These are phyloP conservation scores for Hypoxylon intermedium DNA, from an alignment of 495 filamentous ascomycete species.

Conservation along the genomic window DNA sequence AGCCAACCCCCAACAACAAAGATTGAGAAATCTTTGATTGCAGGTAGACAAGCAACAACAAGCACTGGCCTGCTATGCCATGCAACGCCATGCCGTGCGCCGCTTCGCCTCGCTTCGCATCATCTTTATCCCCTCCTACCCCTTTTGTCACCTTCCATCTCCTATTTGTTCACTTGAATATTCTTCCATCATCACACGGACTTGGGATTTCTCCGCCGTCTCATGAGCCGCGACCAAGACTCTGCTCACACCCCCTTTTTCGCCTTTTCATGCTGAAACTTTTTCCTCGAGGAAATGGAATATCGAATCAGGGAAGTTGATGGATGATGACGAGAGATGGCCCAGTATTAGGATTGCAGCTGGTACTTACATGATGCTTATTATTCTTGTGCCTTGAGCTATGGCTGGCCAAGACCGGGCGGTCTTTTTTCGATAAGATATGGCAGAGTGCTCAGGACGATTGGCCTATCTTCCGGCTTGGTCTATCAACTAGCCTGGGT, in stretches of 20 bases:
- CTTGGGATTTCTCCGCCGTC: conserved; percentile 18
- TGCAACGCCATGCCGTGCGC: neutral
- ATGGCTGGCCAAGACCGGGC: conserved; percentile 17
- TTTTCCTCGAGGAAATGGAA: conserved; percentile 6
- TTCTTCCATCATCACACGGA: neutral
- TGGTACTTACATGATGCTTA: conserved; percentile 30
- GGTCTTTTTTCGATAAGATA: conserved; percentile 17
- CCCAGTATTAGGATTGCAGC: conserved; percentile 21
- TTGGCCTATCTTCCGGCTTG: conserved; percentile 26
- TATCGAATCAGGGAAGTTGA: conserved; percentile 16
- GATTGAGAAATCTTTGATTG: conserved; percentile 14
- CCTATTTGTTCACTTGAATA: conserved; percentile 10
- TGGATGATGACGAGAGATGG: conserved; percentile 32
- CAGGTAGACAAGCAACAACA: conserved; percentile 4
- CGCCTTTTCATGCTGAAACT: neutral
- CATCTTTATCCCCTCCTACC: conserved; percentile 21
- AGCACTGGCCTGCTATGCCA: conserved; percentile 19
- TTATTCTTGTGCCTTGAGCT: conserved; percentile 10
- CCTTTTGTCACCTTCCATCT: conserved; percentile 7
- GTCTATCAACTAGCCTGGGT: conserved; percentile 18
- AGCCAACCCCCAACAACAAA: conserved; percentile 34
- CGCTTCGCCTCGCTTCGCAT: conserved; percentile 20
- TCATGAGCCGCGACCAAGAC: conserved; percentile 1
- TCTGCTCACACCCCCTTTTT: neutral
- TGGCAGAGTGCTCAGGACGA: conserved; percentile 5